Conservation (phyloP, 2,329 filamentous ascomycete genomes). For the Trichoderma polysporum region DNA sequence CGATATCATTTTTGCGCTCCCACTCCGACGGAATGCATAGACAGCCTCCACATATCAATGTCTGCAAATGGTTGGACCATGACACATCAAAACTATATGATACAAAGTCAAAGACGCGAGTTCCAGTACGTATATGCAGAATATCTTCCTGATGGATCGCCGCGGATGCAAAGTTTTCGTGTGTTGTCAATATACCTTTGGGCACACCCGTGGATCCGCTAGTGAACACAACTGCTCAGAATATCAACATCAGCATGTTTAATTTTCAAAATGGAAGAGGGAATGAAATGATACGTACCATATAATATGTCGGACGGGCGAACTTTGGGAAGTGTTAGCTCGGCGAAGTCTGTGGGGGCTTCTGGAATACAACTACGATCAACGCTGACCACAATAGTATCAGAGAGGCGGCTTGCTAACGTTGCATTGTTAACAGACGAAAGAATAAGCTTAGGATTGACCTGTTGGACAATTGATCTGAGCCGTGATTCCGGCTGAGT, state of each 20-base stretch:
- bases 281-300: not conserved
- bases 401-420: conserved; percentile 14
- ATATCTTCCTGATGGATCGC: conserved; percentile 18
- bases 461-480: conserved; percentile 23
- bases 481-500: conserved; percentile 25
- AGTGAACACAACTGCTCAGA: conserved; percentile 47
- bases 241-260: not conserved
- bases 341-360: no score
- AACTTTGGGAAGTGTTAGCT: conserved; percentile 21
- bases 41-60: conserved; percentile 14
- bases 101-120: conserved; percentile 22
- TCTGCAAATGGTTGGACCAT: conserved; percentile 9
- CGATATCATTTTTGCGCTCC: conserved; percentile 29
- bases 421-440: conserved; percentile 21
- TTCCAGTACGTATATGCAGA: conserved; percentile 15
- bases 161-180: not conserved
- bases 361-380: not conserved
- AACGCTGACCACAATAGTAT: not conserved
- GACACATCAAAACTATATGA: conserved; percentile 21
- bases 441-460: conserved; percentile 25
- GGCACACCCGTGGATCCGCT: conserved; percentile 52
- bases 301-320: conserved; percentile 20
- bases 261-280: not conserved
- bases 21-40: conserved; percentile 21
- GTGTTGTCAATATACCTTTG: conserved; percentile 47